phyloP scores from a whole-genome alignment of 2,329 filamentous ascomycete genomes.

The Epichloe coenophiala region DNA sequence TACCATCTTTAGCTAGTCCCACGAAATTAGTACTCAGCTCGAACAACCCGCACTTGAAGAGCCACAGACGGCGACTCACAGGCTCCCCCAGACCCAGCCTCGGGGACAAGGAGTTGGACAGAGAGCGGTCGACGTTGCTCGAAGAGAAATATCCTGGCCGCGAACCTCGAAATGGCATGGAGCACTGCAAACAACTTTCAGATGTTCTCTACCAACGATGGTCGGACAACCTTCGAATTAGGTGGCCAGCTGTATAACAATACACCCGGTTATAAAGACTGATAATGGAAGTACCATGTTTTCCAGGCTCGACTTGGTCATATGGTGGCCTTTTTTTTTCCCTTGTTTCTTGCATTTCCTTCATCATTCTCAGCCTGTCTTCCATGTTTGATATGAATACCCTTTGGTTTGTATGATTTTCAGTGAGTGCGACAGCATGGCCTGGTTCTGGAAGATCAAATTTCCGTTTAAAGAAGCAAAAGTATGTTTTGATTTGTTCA shows the following conservation, averaged over 20 bases:
- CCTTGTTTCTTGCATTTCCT: background rate
- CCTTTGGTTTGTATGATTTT: constrained; percentile 9
- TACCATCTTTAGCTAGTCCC: constrained; percentile 28
- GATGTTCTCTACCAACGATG: constrained; percentile 86
- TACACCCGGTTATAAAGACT: background rate
- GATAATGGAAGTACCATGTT: background rate
- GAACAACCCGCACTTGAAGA: constrained; percentile 75
- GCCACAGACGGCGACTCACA: constrained; percentile 54
- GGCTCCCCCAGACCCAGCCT: constrained; percentile 23
- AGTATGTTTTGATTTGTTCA: constrained; percentile 4
- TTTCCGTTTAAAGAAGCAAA: background rate
- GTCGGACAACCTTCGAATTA: constrained; percentile 66
- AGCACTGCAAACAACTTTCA: constrained; percentile 78
- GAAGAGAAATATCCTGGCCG: constrained; percentile 43
- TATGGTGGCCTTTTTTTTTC: background rate
- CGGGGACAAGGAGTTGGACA: constrained; percentile 32
- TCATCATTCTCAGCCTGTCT: background rate
- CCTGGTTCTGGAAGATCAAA: constrained; percentile 6
- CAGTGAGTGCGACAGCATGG: constrained; percentile 8
- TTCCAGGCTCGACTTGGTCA: background rate
- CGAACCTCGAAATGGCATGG: constrained; percentile 58
- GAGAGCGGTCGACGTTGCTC: constrained; percentile 33
- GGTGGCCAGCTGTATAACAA: constrained; percentile 42
- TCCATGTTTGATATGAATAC: constrained; percentile 5
- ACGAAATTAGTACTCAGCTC: constrained; percentile 64